Percentiles rank a stretch among this genome's conserved stretches.
phyloP scores from a whole-genome alignment of 495 filamentous ascomycete species.

The Hypoxylon fuscum region DNA sequence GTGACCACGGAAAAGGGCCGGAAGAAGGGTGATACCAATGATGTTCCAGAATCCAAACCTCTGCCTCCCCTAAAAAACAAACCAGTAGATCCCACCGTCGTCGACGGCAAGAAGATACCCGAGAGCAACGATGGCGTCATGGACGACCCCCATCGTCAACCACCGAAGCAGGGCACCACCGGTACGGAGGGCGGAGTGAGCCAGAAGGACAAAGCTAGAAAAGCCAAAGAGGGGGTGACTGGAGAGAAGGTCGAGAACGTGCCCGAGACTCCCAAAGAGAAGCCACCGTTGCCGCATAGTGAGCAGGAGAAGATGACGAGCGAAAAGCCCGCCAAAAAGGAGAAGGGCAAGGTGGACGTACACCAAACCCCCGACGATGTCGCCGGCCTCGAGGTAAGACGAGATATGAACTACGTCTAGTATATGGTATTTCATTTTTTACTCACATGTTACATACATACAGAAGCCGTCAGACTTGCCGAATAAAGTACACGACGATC shows the following conservation, averaged over 20 bases:
- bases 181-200: conserved; percentile 88
- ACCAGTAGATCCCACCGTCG: conserved; percentile 53
- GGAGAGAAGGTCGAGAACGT: conserved; percentile 73
- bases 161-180: conserved; percentile 83
- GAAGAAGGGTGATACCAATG: conserved; percentile 46
- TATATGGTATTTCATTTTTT: conserved; percentile 16
- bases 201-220: conserved; percentile 78
- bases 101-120: conserved; percentile 76
- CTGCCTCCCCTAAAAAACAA: conserved; percentile 57
- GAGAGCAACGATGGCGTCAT: conserved; percentile 87
- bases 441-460: too few species aligned
- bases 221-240: conserved; percentile 65
- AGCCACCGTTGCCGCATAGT: conserved; percentile 79
- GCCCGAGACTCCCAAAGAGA: conserved; percentile 84
- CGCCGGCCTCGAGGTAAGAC: conserved; percentile 73
- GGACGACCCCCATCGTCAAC: conserved; percentile 78
- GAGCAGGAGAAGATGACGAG: conserved; percentile 69
- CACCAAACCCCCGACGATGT: conserved; percentile 55
- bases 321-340: conserved; percentile 50
- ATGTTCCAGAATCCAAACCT: conserved; percentile 55
- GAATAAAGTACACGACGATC: conserved; percentile 79
- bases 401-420: background rate
- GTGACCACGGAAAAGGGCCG: conserved; percentile 71
- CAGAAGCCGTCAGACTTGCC: conserved; percentile 88
- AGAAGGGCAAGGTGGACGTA: conserved; percentile 51